Base-by-base conservation (phyloP, 371 early-diverging fungal genomes). In the Batkoa obscura region DNA sequence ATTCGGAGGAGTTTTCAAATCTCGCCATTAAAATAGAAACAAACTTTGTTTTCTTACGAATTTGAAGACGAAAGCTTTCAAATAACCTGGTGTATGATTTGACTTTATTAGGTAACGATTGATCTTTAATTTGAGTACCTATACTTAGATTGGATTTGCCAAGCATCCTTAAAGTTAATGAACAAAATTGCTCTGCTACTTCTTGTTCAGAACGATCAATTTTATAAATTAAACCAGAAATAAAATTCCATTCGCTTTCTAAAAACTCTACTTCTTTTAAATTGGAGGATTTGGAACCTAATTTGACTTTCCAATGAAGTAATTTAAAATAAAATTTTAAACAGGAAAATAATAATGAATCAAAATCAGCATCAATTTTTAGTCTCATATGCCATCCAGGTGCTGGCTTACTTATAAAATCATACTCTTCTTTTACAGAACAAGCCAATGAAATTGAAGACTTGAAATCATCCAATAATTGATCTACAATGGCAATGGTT, bases 301-400 rank as follows among this genome's bases (percentile, higher is more conserved):
- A 66, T 50, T 78, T 76, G 33, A 81, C 65, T 59, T 82, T 83
- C 76, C 78, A 84, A 2, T 73, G 75, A 5, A 89, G 69, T 48
- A 89, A 69, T 50, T 75, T 76, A 58, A 86, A 86, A 58, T 88
- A 91, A 53, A 78, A 84, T n/a, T 79, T 73, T 13, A 88, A 67
- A 0, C 79, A 76, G 36, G 75, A 68, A 64, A 81, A 78, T 37
- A 88, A 68, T n/a, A 81, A 75, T 17, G 60, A 59, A 55, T 86
- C 83, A 61, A 85, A 88, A 32, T 79, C 74, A 0, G 66, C 62
- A 38, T 78, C 78, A n/a, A 81, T 71, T 46, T 72, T 67, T 3
- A 74, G 65, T 9, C 70, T 70, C 4, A 83, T 63, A 48, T 74
- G 70, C 87, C 88, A 88, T n/a, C 79, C 83, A 30, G 72, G 68